Base-by-base conservation (phyloP, 768 basidiomycete genomes). In the Psilocybe azurescens region DNA sequence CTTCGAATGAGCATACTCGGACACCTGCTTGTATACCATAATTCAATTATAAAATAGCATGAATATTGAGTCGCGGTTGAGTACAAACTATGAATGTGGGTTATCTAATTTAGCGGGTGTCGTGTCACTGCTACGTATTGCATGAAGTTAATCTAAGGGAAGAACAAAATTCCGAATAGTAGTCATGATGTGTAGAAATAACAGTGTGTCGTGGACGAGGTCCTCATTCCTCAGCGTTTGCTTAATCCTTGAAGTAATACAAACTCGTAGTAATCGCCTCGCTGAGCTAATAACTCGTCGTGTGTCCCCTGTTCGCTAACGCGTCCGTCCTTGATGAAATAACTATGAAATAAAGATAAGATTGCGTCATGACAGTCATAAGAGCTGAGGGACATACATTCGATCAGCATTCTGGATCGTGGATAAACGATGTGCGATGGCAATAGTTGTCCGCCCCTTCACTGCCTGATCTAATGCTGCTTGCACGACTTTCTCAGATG, bases 401-500 rank as follows among this genome's bases (percentile, higher is more conserved):
- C 86, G 80, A 72, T 96, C 88, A 11, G 94, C 94, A 68, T 94
- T 93, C 73, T 97, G 94, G 63, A 97, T 96, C 2, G 93, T 95
- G 7, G 91, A 93, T 54, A 99, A 76, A 55, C 97, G 86, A 77
- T 99, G 97, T 1, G 97, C 97, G 62, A 99, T 97, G 14, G 96
- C 92, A 60, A 96, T 90, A 3, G 95, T 97, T 6, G 96, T 97
- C 58, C 97, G 85, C 36, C 95, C 96, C 76, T 88, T 91, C 1
- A 94, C 89, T 5, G 96, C 97, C 69, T 88, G 85, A 74, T 99
- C n/a, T n/a, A n/a, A n/a, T n/a, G n/a, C n/a, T n/a, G n/a, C n/a
- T n/a, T n/a, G n/a, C n/a, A n/a, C n/a, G n/a, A n/a, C n/a, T 73
- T 93, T 94, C 76, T 97, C 96, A n/a, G 91, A 94, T 67, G 88